Base-by-base conservation (phyloP, 495 filamentous ascomycete genomes). In the Gamarada debralockiae region DNA sequence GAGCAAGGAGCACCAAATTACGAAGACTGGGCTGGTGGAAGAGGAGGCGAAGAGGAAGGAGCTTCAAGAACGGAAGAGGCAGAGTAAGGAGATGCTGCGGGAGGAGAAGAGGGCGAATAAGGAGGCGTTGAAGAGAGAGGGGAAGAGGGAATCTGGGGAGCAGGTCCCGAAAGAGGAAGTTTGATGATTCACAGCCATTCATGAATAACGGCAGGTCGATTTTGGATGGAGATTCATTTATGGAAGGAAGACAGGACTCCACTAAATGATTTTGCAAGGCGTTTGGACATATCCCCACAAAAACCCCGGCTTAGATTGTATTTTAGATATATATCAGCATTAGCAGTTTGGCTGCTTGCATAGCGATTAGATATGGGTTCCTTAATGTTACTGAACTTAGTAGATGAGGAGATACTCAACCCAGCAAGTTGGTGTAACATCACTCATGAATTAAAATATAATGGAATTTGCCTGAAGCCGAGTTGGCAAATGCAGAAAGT, bases 81-180 rank as follows among this genome's bases (percentile, higher is more conserved):
- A 25, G 21, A 37, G 23, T 17, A 48, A 45, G 33, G 55, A 57
- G 13, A 25, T 17, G 22, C 20, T 41, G 36, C 10, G 38, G n/a
- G 38, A 50, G 20, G 43, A 48, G 58, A 70, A 70, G n/a, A 62
- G 59, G 50, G 42, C 20, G 21, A 2, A 18, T 4, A 41, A 42
- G 23, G 38, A 40, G 22, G 39, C 15, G 3, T 10, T 23, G 39
- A 34, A 21, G 48, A 50, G 36, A 3, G 21, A 40, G 40, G 27
- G 20, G 36, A 18, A 29, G 25, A 50, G 27, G 29, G 36, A 45
- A 22, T 6, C 36, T 13, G 48, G 20, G 18, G 47, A 8, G 27
- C 3, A 1, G 3, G 18, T 37, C 2, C 17, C 29, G 21, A 22
- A 38, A 4, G 31, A 49, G 47, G 31, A 38, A 17, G 47, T 49